Conservation (phyloP, 495 filamentous ascomycete genomes). For the Neurospora africana region DNA sequence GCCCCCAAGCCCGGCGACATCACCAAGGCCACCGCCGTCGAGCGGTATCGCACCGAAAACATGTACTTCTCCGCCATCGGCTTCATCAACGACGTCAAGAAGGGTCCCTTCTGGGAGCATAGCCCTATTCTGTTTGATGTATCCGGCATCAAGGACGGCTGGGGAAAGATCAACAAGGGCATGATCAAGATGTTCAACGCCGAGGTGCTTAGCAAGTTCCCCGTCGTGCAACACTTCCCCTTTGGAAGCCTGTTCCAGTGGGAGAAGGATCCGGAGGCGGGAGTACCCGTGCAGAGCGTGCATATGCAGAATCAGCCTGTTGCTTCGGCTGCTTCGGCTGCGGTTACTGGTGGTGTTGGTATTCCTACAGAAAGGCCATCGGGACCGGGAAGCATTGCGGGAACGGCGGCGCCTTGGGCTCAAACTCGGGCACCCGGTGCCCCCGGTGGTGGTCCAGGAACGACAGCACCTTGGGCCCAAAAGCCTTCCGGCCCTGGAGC, state of each 20-base stretch:
- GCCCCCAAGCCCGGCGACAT: slow-evolving; percentile 64
- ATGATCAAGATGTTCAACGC: slow-evolving; percentile 98
- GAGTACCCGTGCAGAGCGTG: slow-evolving; percentile 31
- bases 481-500: neutral
- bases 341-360: slow-evolving; percentile 4
- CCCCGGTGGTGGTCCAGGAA: neutral
- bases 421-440: slow-evolving; percentile 7
- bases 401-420: slow-evolving; percentile 33
- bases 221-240: slow-evolving; percentile 93
- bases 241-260: slow-evolving; percentile 84
- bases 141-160: slow-evolving; percentile 77
- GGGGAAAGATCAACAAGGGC: slow-evolving; percentile 98
- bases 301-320: slow-evolving; percentile 51
- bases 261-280: slow-evolving; percentile 60
- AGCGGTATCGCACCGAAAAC: slow-evolving; percentile 58
- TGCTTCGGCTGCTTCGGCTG: slow-evolving; percentile 9
- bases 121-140: slow-evolving; percentile 93
- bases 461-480: neutral
- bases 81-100: slow-evolving; percentile 98
- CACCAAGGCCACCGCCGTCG: slow-evolving; percentile 52
- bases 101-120: slow-evolving; percentile 96
- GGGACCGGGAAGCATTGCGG: slow-evolving; percentile 3
- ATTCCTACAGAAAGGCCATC: neutral
- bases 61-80: slow-evolving; percentile 98
- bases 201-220: slow-evolving; percentile 87